These are phyloP conservation scores for Gliomastix tumulicola DNA, from an alignment of 2,329 filamentous ascomycete genomes.

Conservation along the genomic window DNA sequence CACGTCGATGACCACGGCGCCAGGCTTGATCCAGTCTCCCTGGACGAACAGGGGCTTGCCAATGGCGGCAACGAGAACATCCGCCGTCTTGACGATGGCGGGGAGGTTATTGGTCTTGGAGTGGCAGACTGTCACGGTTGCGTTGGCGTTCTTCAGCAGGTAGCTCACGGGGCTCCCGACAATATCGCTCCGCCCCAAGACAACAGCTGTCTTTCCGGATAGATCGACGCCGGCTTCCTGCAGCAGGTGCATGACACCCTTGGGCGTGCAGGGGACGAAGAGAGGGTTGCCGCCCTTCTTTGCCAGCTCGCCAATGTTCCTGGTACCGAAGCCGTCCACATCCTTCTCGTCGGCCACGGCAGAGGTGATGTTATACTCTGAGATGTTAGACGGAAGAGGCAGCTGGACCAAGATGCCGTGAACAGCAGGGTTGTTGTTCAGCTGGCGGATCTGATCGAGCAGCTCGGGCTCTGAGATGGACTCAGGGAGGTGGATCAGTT, in stretches of 20 bases:
- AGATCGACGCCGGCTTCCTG: constrained; percentile 77
- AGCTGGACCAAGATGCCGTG: constrained; percentile 94
- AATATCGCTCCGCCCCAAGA: constrained; percentile 92
- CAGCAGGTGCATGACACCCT: constrained; percentile 92
- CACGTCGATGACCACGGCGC: constrained; percentile 93
- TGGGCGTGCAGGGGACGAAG: constrained; percentile 92
- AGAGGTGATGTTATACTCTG: constrained; percentile 85
- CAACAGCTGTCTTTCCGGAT: constrained; percentile 86
- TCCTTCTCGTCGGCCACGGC: constrained; percentile 91
- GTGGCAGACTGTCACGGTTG: constrained; percentile 94
- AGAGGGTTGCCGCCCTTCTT: constrained; percentile 87
- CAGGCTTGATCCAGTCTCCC: constrained; percentile 91
- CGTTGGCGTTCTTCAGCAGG: constrained; percentile 88
- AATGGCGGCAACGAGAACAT: constrained; percentile 88
- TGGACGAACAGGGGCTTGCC: constrained; percentile 83
- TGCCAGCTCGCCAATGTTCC: constrained; percentile 93
- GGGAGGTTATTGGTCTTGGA: constrained; percentile 73
- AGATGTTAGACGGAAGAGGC: constrained; percentile 81
- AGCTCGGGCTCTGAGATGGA: constrained; percentile 79
- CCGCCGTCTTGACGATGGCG: constrained; percentile 71
- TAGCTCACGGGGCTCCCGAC: constrained; percentile 97
- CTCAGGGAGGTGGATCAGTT: constrained; percentile 77
- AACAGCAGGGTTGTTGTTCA: constrained; percentile 81
- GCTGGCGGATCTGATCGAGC: constrained; percentile 68
- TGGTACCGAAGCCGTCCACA: constrained; percentile 91